These are phyloP conservation scores for Aspergillus amoenus DNA, from an alignment of 2,329 filamentous ascomycete genomes.

Conservation along the genomic window DNA sequence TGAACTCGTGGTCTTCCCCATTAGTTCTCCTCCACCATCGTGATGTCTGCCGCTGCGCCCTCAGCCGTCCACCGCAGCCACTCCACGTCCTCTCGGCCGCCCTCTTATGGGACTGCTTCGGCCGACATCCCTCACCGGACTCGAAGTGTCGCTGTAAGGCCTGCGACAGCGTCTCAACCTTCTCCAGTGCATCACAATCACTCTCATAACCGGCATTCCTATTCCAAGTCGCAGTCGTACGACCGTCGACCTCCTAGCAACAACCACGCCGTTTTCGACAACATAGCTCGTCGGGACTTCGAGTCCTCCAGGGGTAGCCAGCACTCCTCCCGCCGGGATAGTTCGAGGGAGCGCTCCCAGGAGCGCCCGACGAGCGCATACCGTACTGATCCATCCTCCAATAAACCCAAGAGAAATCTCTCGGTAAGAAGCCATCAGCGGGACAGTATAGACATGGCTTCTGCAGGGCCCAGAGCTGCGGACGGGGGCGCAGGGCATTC, in stretches of 20 bases:
- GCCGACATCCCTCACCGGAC: conserved; percentile 48
- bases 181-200: conserved; percentile 33
- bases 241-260: conserved; percentile 48
- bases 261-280: conserved; percentile 51
- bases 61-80: conserved; percentile 51
- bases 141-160: conserved; percentile 45
- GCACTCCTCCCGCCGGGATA: conserved; percentile 60
- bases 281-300: conserved; percentile 67
- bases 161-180: conserved; percentile 38
- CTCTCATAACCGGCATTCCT: conserved; percentile 32
- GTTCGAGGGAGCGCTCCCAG: conserved; percentile 60
- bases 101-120: conserved; percentile 40
- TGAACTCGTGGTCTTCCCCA: conserved; percentile 6
- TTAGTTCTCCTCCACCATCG: conserved; percentile 16
- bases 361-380: conserved; percentile 43
- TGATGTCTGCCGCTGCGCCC: conserved; percentile 48
- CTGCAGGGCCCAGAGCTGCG: conserved; percentile 51
- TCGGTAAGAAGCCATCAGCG: conserved; percentile 44
- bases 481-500: conserved; percentile 56
- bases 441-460: conserved; percentile 45
- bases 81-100: conserved; percentile 48
- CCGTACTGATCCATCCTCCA: conserved; percentile 56
- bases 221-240: conserved; percentile 43
- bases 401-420: conserved; percentile 40
- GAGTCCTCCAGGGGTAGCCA: conserved; percentile 68